Conservation (phyloP, 2,329 filamentous ascomycete species). For the Metarhizium sp. region DNA sequence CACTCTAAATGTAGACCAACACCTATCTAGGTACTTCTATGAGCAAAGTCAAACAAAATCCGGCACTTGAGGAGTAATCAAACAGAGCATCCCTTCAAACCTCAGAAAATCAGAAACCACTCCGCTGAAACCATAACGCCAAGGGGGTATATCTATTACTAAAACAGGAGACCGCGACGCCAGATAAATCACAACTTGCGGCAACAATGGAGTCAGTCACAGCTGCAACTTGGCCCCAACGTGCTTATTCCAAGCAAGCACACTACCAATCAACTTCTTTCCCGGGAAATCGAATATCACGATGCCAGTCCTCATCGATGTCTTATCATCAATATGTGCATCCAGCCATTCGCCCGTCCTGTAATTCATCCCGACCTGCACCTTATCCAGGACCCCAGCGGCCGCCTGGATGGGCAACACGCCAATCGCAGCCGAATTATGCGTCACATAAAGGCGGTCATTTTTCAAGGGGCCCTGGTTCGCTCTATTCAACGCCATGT, state of each 20-base stretch:
- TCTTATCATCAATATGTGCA: slow-evolving; percentile 16
- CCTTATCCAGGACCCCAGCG: slow-evolving; percentile 31
- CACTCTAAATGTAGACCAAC: too few species aligned
- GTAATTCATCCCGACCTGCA: slow-evolving; percentile 37
- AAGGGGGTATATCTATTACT: background rate
- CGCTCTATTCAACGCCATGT: slow-evolving; percentile 28
- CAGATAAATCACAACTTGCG: background rate
- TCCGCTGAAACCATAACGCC: background rate
- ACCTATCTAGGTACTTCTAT: too few species aligned
- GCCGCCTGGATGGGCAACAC: slow-evolving; percentile 40
- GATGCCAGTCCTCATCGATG: slow-evolving; percentile 28
- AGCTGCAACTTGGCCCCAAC: background rate
- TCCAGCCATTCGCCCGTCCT: slow-evolving; percentile 35
- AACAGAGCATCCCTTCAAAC: too few species aligned
- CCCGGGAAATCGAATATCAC: slow-evolving; percentile 41
- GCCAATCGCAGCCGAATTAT: slow-evolving; percentile 37
- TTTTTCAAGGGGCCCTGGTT: slow-evolving; percentile 18
- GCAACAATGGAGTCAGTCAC: background rate
- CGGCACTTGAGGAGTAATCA: too few species aligned
- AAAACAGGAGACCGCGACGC: background rate
- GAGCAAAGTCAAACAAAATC: too few species aligned
- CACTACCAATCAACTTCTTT: slow-evolving; percentile 27
- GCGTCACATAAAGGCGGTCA: slow-evolving; percentile 33
- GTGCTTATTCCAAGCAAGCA: slow-evolving; percentile 29
- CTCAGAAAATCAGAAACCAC: background rate